Conservation (phyloP, 768 basidiomycete genomes). For the Coprinopsis sp. region DNA sequence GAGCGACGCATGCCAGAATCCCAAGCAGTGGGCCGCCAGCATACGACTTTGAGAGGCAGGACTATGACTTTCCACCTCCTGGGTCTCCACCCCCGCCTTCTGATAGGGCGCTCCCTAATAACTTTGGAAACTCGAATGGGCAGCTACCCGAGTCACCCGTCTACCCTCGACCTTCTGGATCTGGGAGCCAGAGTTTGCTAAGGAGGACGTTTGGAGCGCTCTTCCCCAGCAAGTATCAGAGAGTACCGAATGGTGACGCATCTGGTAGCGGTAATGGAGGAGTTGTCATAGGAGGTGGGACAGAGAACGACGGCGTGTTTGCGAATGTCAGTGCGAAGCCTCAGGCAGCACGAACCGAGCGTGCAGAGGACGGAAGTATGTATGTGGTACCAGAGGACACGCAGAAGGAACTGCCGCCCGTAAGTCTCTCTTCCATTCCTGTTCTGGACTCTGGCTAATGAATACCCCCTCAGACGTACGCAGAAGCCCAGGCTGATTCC, state of each 20-base stretch:
- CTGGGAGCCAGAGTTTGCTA: slow-evolving; percentile 50
- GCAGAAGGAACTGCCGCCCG: slow-evolving; percentile 82
- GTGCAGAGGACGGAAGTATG: slow-evolving; percentile 49
- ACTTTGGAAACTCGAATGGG: slow-evolving; percentile 72
- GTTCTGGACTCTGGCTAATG: slow-evolving; percentile 1
- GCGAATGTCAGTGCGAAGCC: slow-evolving; percentile 94
- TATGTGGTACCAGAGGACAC: slow-evolving; percentile 73
- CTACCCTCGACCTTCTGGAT: slow-evolving; percentile 26
- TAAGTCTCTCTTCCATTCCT: slow-evolving; percentile 34
- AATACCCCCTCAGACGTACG: slow-evolving; percentile 59
- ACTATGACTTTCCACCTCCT: slow-evolving; percentile 70
- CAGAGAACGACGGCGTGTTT: slow-evolving; percentile 91
- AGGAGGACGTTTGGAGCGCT: slow-evolving; percentile 55
- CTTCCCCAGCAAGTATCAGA: slow-evolving; percentile 62
- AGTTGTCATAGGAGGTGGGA: slow-evolving; percentile 65
- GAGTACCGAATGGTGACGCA: slow-evolving; percentile 39
- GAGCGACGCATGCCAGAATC: slow-evolving; percentile 10
- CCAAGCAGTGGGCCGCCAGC: slow-evolving; percentile 33
- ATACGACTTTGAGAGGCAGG: slow-evolving; percentile 81
- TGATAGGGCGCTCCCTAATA: slow-evolving; percentile 54
- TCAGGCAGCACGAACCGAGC: slow-evolving; percentile 37
- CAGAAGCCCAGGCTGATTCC: slow-evolving; percentile 81
- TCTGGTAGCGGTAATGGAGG: slow-evolving; percentile 25
- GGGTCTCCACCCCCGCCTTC: slow-evolving; percentile 70
- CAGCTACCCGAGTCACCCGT: slow-evolving; percentile 49